These are phyloP conservation scores for Amphicarpaea edgeworthii DNA, from an alignment of 306 rosid species.

Conservation along the genomic window DNA sequence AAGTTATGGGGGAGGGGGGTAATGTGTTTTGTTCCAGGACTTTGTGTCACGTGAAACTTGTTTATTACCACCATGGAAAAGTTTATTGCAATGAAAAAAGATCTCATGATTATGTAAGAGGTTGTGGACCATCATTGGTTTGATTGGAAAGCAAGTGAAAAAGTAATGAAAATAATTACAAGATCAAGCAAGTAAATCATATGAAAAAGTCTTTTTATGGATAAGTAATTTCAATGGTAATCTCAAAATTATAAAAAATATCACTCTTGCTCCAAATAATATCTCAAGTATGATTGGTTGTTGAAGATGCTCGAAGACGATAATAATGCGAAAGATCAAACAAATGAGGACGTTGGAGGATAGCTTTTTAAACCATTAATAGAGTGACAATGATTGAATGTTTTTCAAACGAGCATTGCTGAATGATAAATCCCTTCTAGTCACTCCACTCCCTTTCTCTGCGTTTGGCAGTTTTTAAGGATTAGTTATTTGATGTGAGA, in stretches of 20 bases:
- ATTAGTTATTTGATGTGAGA: slow-evolving; percentile 35
- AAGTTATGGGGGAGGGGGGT: not conserved
- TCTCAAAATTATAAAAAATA: not conserved
- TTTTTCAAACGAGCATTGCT: slow-evolving; percentile 31
- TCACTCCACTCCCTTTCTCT: slow-evolving; percentile 29
- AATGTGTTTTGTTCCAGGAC: slow-evolving; percentile 24
- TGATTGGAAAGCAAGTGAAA: not conserved
- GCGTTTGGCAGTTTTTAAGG: slow-evolving; percentile 39
- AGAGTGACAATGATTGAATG: slow-evolving; percentile 47
- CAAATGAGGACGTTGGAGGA: slow-evolving; percentile 32
- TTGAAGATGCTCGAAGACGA: slow-evolving; percentile 37
- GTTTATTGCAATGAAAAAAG: not conserved
- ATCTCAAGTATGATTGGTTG: slow-evolving; percentile 23
- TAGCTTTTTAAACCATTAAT: slow-evolving; percentile 44
- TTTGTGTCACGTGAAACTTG: slow-evolving; percentile 13
- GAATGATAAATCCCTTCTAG: slow-evolving; percentile 9
- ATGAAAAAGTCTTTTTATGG: not conserved
- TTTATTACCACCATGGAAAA: slow-evolving; percentile 8
- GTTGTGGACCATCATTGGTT: slow-evolving; percentile 27
- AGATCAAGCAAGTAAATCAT: slow-evolving; percentile 3
- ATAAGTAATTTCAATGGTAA: not conserved
- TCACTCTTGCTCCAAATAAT: slow-evolving; percentile 29
- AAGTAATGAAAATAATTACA: not conserved
- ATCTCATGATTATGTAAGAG: slow-evolving; percentile 4
- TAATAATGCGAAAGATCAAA: slow-evolving; percentile 41